These are phyloP conservation scores for Lactuca sativa DNA, from an alignment of 129 eudicot species.

Conservation along the genomic window DNA sequence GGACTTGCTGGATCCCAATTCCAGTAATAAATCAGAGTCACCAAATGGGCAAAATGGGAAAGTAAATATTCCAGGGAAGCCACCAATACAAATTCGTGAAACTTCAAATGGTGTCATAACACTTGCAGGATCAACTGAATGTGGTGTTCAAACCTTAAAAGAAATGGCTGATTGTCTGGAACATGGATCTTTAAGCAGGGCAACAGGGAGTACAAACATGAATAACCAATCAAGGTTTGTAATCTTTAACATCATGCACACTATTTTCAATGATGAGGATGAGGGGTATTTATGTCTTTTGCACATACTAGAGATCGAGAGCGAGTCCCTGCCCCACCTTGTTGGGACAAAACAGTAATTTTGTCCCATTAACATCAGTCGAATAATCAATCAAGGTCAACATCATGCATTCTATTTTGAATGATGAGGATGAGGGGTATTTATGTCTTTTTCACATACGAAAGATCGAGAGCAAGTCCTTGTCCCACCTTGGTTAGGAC, in stretches of 20 bases:
- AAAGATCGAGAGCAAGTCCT: too few species aligned
- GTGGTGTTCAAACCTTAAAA: slow-evolving; percentile 78
- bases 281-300: neutral
- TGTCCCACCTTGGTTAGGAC: too few species aligned
- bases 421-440: too few species aligned
- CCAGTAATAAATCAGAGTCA: slow-evolving; percentile 65
- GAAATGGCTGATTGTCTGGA: slow-evolving; percentile 96
- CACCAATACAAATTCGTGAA: slow-evolving; percentile 98
- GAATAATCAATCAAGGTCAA: too few species aligned
- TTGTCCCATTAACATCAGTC: too few species aligned
- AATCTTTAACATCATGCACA: neutral
- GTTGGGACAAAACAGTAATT: too few species aligned
- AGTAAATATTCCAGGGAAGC: slow-evolving; percentile 73
- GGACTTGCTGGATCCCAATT: slow-evolving; percentile 81
- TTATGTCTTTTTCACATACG: too few species aligned
- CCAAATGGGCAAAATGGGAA: slow-evolving; percentile 63
- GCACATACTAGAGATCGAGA: neutral
- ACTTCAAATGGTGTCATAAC: slow-evolving; percentile 94
- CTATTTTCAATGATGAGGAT: neutral
- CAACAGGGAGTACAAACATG: slow-evolving; percentile 99
- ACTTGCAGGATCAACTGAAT: slow-evolving; percentile 93
- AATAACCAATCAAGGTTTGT: slow-evolving; percentile 92
- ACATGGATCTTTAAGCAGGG: slow-evolving; percentile 95
- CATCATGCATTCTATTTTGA: too few species aligned
- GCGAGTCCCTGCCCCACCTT: too few species aligned